Percentiles rank a stretch among this genome's conserved stretches.
phyloP scores from a whole-genome alignment of 257 asterid genomes.

The Gentiana dahurica region DNA sequence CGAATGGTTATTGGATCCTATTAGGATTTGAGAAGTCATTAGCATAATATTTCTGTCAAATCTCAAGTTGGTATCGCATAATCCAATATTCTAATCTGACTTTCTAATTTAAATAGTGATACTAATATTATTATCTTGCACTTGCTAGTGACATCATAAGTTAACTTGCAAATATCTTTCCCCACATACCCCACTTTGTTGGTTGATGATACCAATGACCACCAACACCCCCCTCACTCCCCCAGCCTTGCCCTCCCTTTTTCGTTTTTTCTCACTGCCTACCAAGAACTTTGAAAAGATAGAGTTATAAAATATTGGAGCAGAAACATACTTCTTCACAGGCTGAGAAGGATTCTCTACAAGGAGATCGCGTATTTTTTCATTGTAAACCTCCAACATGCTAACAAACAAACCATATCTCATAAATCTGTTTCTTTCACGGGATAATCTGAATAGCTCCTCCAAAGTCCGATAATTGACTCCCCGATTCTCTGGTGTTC shows the following conservation, averaged over 20 bases:
- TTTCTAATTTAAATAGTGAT: too few species aligned
- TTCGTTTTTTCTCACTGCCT: background rate
- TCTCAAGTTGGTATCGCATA: too few species aligned
- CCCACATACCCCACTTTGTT: too few species aligned
- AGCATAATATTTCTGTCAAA: too few species aligned
- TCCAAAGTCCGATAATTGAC: slow-evolving; percentile 86
- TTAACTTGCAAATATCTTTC: too few species aligned
- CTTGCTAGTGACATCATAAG: too few species aligned
- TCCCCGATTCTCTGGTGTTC: slow-evolving; percentile 81
- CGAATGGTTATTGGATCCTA: too few species aligned
- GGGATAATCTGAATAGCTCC: slow-evolving; percentile 62
- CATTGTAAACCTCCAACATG: slow-evolving; percentile 97
- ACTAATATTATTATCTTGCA: too few species aligned
- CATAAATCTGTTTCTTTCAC: slow-evolving; percentile 54
- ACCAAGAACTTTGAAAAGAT: slow-evolving; percentile 1
- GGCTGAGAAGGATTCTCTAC: slow-evolving; percentile 66
- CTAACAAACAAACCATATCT: slow-evolving; percentile 74
- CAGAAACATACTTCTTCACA: slow-evolving; percentile 61
- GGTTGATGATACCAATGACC: too few species aligned
- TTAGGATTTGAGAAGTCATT: too few species aligned
- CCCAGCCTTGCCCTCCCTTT: background rate
- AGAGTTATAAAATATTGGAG: slow-evolving; percentile 7
- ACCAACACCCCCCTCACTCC: too few species aligned
- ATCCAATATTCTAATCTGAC: too few species aligned
- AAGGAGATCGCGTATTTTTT: slow-evolving; percentile 88